Percentiles rank a stretch among this genome's conserved stretches.
phyloP scores from a whole-genome alignment of 257 asterid species.

The Fraxinus quadrangulata region DNA sequence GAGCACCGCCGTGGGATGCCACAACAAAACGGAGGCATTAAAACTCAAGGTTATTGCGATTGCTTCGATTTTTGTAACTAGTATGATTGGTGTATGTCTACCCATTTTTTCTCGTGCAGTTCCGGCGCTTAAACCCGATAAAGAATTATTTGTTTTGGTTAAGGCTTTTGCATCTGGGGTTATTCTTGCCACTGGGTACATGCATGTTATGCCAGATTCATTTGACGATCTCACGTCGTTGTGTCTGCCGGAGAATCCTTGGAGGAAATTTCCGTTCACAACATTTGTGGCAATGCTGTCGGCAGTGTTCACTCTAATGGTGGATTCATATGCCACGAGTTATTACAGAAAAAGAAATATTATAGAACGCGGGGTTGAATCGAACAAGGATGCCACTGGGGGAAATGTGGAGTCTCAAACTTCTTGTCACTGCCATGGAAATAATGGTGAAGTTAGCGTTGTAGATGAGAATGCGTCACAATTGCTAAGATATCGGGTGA shows the following conservation, averaged over 20 bases:
- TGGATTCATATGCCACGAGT: slow-evolving; percentile 46
- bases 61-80: slow-evolving; percentile 32
- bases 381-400: not conserved
- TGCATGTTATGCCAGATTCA: slow-evolving; percentile 50
- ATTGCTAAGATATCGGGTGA: slow-evolving; percentile 27
- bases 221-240: slow-evolving; percentile 32
- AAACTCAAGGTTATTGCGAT: slow-evolving; percentile 40
- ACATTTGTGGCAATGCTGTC: slow-evolving; percentile 50
- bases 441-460: slow-evolving; percentile 3
- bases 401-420: slow-evolving; percentile 23
- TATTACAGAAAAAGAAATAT: slow-evolving; percentile 22
- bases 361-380: not conserved
- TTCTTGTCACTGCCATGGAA: slow-evolving; percentile 15
- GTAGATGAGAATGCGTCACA: slow-evolving; percentile 11
- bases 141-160: slow-evolving; percentile 31
- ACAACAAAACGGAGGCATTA: slow-evolving; percentile 21
- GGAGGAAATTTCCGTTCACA: slow-evolving; percentile 43
- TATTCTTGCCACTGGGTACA: slow-evolving; percentile 48
- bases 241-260: slow-evolving; percentile 43
- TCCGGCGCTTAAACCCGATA: slow-evolving; percentile 37
- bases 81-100: slow-evolving; percentile 42
- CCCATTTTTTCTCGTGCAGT: slow-evolving; percentile 32
- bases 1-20: slow-evolving; percentile 28
- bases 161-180: slow-evolving; percentile 50
- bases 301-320: slow-evolving; percentile 35